Percentiles rank a stretch among this genome's conserved stretches.
phyloP scores from a whole-genome alignment of 805 yeast species.

The Metschnikowia cerradonensis region DNA sequence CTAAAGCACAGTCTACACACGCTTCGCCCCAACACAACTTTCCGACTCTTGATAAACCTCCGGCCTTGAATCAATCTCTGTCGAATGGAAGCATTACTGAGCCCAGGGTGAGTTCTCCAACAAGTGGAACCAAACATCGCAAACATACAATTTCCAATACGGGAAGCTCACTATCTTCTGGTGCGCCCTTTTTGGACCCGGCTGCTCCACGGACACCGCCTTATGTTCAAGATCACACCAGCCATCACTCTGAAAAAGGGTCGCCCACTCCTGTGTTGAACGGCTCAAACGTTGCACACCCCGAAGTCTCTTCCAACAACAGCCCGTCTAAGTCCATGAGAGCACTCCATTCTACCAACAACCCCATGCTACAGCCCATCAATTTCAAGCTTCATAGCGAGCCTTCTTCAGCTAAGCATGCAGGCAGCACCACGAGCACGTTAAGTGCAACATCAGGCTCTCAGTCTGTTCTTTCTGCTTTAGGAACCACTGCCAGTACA shows the following conservation, averaged over 20 bases:
- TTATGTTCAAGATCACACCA: constrained; percentile 5
- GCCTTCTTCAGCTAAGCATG: not conserved
- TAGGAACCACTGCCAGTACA: not conserved
- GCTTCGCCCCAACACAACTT: constrained; percentile 10
- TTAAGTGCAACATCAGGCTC: constrained; percentile 1
- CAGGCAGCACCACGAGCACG: not conserved
- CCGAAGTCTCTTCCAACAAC: constrained; percentile 18
- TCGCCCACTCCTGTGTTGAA: constrained; percentile 28
- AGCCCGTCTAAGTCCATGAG: constrained; percentile 47
- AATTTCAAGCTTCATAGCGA: constrained; percentile 36
- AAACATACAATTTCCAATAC: constrained; percentile 40
- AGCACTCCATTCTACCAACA: constrained; percentile 42
- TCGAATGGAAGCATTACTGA: constrained; percentile 40
- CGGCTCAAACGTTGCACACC: constrained; percentile 4
- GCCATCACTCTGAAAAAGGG: constrained; percentile 11
- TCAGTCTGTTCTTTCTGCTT: constrained; percentile 7
- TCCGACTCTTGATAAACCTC: constrained; percentile 36
- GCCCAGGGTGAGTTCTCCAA: constrained; percentile 24
- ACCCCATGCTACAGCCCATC: constrained; percentile 54
- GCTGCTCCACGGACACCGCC: constrained; percentile 16
- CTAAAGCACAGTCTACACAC: not conserved
- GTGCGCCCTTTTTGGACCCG: constrained; percentile 6
- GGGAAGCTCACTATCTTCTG: constrained; percentile 14
- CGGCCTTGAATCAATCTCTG: constrained; percentile 40
- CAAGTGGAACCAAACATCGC: constrained; percentile 24